phyloP scores from a whole-genome alignment of 495 filamentous ascomycete genomes.

The Talaromyces adpressus region DNA sequence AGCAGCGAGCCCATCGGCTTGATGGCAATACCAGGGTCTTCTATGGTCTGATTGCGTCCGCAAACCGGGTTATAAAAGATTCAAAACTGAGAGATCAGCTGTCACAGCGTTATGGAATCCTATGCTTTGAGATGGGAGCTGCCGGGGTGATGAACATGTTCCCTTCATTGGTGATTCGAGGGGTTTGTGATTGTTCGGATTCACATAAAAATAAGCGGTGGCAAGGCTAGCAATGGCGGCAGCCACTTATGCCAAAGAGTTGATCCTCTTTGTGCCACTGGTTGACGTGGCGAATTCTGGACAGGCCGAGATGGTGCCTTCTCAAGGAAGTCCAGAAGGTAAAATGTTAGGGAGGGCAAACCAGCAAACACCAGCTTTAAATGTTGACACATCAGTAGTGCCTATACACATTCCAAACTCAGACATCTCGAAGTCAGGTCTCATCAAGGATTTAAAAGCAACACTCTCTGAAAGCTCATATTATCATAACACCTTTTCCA shows the following conservation, averaged over 20 bases:
- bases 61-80: background rate
- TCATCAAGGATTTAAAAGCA: too few species aligned
- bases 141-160: conserved; percentile 35
- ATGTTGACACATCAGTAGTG: background rate
- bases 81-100: background rate
- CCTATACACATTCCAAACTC: background rate
- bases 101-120: conserved; percentile 10
- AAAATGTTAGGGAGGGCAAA: background rate
- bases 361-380: background rate
- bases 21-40: background rate
- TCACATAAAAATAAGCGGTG: conserved; percentile 32
- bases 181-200: conserved; percentile 38
- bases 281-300: background rate
- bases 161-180: conserved; percentile 30
- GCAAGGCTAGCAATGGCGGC: conserved; percentile 15
- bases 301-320: background rate
- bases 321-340: too few species aligned
- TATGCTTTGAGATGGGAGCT: conserved; percentile 34
- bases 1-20: background rate
- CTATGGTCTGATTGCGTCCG: background rate
- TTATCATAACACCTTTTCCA: too few species aligned
- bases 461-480: too few species aligned
- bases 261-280: background rate
- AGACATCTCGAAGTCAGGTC: too few species aligned
- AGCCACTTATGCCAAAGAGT: background rate